These are phyloP conservation scores for Babesia microti DNA, from an alignment of 169 alveolate species.

Conservation along the genomic window DNA sequence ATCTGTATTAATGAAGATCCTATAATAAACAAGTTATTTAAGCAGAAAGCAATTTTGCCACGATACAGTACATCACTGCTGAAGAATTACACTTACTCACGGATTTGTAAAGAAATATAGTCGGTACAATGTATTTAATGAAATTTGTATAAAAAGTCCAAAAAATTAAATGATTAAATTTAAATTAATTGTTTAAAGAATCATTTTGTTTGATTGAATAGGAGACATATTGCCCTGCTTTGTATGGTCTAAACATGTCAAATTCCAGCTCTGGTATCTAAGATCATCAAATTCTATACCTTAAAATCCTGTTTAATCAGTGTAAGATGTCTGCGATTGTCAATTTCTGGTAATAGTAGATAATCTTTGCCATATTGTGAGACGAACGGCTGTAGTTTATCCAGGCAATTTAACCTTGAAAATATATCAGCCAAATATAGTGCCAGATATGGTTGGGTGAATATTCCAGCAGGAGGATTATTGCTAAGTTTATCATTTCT, in stretches of 20 bases:
- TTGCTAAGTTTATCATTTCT: conserved; percentile 25
- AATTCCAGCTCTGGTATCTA: conserved; percentile 20
- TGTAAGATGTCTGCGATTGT: not conserved
- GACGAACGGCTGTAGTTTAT: conserved; percentile 49
- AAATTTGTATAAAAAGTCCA: conserved; percentile 1
- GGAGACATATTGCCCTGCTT: conserved; percentile 38
- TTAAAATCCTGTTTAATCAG: conserved; percentile 6
- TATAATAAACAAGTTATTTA: too few species aligned
- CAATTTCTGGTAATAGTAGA: conserved; percentile 43
- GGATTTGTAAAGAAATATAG: too few species aligned
- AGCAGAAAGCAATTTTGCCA: too few species aligned
- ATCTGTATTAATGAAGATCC: too few species aligned
- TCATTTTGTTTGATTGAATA: conserved; percentile 16
- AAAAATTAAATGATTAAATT: not conserved
- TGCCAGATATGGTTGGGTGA: conserved; percentile 54
- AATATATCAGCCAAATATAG: conserved; percentile 47
- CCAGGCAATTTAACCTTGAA: conserved; percentile 32
- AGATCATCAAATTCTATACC: conserved; percentile 7
- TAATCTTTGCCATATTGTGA: conserved; percentile 49
- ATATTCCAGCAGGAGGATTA: conserved; percentile 57
- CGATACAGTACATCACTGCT: too few species aligned
- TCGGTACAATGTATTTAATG: not conserved
- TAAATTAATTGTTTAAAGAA: not conserved
- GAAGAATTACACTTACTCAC: too few species aligned
- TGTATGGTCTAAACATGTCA: conserved; percentile 52